Base-by-base conservation (phyloP, 164 flowering plant species). In the Kingdonia uniflora region DNA sequence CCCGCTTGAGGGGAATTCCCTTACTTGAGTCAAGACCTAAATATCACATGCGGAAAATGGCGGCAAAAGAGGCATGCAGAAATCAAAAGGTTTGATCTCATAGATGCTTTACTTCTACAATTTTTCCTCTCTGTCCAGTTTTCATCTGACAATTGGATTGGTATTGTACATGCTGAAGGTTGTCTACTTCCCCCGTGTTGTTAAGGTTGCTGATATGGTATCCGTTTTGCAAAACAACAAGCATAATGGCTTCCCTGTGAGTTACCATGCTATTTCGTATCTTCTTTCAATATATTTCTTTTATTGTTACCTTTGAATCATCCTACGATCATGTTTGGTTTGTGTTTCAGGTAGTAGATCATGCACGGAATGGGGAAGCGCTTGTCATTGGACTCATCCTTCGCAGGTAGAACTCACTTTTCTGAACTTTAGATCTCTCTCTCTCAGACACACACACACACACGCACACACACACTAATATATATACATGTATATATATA, bases 231-330 rank as follows among this genome's bases (percentile, higher is more conserved):
- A 73, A 54, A 70, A 75, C 73, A 86, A 76, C 68, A 66, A 68
- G 51, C 99, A 92, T 60, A 92, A 86, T 67, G 99, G 99, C 25
- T 92, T 82, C 58, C 99, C 99, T 44, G 99, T 92, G 69, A 71
- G 85, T 59, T 50, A 45, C 19, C 16, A 14, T 51, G 24, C 11
- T 35, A 38, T 35, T 17, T 14, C 33, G 43, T 22, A 38, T 42
- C 11, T 45, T 37, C 14, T 10, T 24, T 60, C 45, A 42, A 6
- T 38, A 21, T 56, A 41, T 24, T 44, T 38, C 5, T 11, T 43
- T 42, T n/a, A 58, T 42, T 49, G 38, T 19, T 11, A 21, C 2
- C 11, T 49, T 58, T 37, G 21, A 44, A n/a, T n/a, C n/a, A n/a
- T n/a, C n/a, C n/a, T n/a, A n/a, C n/a, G n/a, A 39, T 54, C 40